Evolutionary conservation across 1,284 basidiomycete species (phyloP).

Genomic region (Leccinum fuscescens): DNA sequence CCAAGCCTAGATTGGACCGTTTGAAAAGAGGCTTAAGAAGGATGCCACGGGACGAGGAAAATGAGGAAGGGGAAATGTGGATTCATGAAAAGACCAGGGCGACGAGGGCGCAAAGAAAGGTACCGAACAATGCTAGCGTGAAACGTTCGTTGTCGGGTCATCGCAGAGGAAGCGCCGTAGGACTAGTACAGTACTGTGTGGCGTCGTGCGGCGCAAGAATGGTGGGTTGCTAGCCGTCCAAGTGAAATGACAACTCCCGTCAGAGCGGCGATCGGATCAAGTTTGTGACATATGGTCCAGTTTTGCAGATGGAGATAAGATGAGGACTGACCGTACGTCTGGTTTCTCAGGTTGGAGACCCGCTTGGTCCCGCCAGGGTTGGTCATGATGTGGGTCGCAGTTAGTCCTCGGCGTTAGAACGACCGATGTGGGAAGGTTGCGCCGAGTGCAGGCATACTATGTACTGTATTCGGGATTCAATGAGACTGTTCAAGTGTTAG

Average conservation of each 20-base stretch:
- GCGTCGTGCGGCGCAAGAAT: background rate
- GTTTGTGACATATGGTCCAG: background rate
- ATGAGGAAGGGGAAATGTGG: background rate
- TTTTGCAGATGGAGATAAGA: background rate
- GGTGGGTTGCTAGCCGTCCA: background rate
- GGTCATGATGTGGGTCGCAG: background rate
- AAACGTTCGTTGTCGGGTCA: background rate
- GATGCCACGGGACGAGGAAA: background rate
- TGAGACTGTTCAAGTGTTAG: background rate
- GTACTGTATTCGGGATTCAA: background rate
- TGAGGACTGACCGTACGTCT: background rate
- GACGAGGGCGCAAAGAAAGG: background rate
- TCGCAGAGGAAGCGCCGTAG: background rate
- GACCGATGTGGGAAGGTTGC: background rate
- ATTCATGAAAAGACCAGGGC: background rate
- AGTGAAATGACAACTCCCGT: background rate
- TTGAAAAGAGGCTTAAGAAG: background rate
- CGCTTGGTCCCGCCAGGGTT: background rate
- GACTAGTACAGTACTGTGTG: background rate
- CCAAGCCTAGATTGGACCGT: background rate
- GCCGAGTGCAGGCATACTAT: background rate
- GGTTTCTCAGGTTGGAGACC: background rate
- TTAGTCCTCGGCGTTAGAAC: conserved; percentile 1
- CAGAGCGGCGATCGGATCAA: background rate
- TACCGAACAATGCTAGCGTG: background rate